Conservation (phyloP, 164 flowering plant species). For the Nelumbo lutea region DNA sequence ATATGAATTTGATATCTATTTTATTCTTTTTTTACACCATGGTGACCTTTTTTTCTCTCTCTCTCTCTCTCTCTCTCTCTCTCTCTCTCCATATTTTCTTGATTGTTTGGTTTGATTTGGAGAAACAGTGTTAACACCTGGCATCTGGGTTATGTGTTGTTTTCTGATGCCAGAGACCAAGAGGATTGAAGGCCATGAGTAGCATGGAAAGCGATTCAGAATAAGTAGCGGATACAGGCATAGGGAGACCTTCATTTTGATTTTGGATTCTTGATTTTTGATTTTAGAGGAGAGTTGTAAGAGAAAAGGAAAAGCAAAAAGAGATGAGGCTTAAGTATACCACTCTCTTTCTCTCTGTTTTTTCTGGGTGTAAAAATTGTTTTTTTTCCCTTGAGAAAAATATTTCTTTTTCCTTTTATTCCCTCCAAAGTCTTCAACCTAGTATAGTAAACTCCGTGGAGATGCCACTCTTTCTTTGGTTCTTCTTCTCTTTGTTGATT, state of each 20-base stretch:
- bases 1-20: neutral
- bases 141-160: too few species aligned
- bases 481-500: too few species aligned
- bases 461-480: too few species aligned
- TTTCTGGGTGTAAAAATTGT: neutral
- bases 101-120: too few species aligned
- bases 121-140: too few species aligned
- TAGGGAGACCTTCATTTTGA: neutral
- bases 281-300: neutral
- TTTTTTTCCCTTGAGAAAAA: too few species aligned
- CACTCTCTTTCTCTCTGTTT: too few species aligned
- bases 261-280: neutral
- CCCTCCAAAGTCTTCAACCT: too few species aligned
- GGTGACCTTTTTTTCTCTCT: neutral
- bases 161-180: conserved; percentile 4
- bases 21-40: neutral
- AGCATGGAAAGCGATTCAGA: conserved; percentile 6
- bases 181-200: conserved; percentile 3
- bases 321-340: neutral
- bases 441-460: too few species aligned
- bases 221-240: neutral
- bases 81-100: too few species aligned
- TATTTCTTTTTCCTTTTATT: too few species aligned
- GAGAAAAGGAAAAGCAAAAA: neutral
- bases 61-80: neutral